Base-by-base conservation (phyloP, 768 basidiomycete genomes). In the Albatrellus ellisii region DNA sequence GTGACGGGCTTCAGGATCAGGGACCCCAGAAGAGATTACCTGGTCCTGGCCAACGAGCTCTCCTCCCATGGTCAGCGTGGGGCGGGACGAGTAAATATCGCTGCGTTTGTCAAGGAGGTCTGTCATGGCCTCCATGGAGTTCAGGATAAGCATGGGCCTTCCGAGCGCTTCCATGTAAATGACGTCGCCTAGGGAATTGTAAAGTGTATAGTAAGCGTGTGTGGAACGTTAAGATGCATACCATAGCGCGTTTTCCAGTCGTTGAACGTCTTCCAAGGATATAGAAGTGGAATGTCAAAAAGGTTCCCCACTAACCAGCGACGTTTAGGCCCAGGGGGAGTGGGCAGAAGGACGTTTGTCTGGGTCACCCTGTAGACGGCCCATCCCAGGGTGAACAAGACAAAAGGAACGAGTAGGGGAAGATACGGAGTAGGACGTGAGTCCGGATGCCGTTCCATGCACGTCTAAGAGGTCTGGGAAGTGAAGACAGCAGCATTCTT, bases 81-180 rank as follows among this genome's bases (percentile, higher is more conserved):
- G 72, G 2, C 73, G 59, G 39, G 68, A 63, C 26, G 70, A 72
- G 47, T 72, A 72, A 2, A 67, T 62, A 2, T 63, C 47, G 4
- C 68, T 64, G 45, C 65, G 63, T 47, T 63, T 66, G 48, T 73
- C 73, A 5, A 75, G 54, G 45, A 70, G 63, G 4, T 67, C 63
- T 61, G 70, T 31, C 4, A 41, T 45, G 26, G 63, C 52, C 3
- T 59, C 49, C 1, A 60, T 54, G 2, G 68, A 65, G 50, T 72
- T 75, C 26, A 73, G 50, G 42, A 75, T 65, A 24, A 75, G 61
- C 49, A 73, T 64, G 2, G 61, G 58, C 28, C 65, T 60, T 4
- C 70, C 69, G 24, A 49, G 36, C n/a, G 42, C 29, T 17, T 41
- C 36, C 21, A 52, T 18, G 34, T 46, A 29, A 10, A 49, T 43